Evolutionary conservation across 2,329 filamentous ascomycete species (phyloP), one percentile per base, ranked within the genome.

Genomic region (Ramularia collo-cygni): DNA sequence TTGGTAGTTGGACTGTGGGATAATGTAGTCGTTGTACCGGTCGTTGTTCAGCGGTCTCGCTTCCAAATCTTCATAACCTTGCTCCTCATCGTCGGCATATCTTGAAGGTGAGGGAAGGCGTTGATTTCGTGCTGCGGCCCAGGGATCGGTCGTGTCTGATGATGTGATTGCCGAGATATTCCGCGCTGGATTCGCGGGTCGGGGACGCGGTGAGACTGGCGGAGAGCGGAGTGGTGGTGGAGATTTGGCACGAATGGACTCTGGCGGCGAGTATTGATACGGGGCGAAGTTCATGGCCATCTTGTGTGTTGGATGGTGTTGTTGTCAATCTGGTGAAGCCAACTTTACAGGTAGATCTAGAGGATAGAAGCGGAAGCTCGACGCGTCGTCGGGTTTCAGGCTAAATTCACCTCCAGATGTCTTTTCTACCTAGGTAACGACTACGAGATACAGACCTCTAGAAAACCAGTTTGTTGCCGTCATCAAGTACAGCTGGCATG

Each of bases 201-300:
- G 32, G n/a, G 64, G 64, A 59, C 64, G 54, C 37, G 66, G 61
- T 53, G 69, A 65, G 70, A 66, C 65, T 38, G 63, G 71, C 62
- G 60, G 79, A 64, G 70, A 80, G 64, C 61, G 83, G 76, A 51
- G 71, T 40, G 62, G 67, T 8, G 80, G 75, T 37, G 88, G 86
- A 14, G 86, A 93, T 61, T 88, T 75, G 37, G 83, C 79, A 57
- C 90, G 85, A 52, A 80, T 78, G 54, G 83, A 75, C 68, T 96
- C 89, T 8, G 92, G 92, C 12, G 84, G 83, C 35, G 83, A 83
- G 64, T 90, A 90, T 70, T 96, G 92, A 68, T 96, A 98, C 27
- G 92, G 92, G 32, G 92, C 92, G 63, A 96, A 98, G 69, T 95
- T 85, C 85, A 92, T 92, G 40, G 55, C 68, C 50, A 56, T 57